Base-by-base conservation (phyloP, 768 basidiomycete genomes). In the Collybia nuda region DNA sequence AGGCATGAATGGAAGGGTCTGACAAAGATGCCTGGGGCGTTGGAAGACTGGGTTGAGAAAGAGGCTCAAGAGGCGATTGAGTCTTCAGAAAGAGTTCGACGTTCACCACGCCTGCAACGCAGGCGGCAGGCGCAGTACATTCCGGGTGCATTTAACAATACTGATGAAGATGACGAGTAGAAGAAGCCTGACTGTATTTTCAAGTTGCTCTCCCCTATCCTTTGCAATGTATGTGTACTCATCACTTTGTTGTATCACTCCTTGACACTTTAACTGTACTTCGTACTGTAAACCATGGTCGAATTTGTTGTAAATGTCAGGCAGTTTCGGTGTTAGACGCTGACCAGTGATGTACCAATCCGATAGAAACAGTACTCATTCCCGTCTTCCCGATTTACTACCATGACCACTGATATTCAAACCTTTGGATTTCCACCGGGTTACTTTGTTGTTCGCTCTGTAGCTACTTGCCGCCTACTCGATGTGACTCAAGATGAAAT, bases 1-100 rank as follows among this genome's bases (percentile, higher is more conserved):
- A 78, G 89, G 57, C 97, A 99, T 58, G 92, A 98, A 69, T 99
- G 94, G 92, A 97, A 95, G 68, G 94, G 95, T 5, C 70, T 95
- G 48, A 79, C 80, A 1, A 95, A 93, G 68, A 80, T 83, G 71
- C 66, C 67, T 0, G 75, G 81, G 35, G 70, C 69, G 5, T 62
- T 97, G 41, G 86, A 93, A 59, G 91, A 94, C 61, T 87, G 83
- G 77, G 76, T 80, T 3, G 87, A 88, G 67, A 87, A 81, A 37
- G 47, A 60, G 41, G 54, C 56, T 51, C 42, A 60, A 55, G 63
- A 69, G 24, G 56, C 55, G 17, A 41, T 44, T 26, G 62, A 63
- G 11, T 36, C 24, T n/a, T 44, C 6, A 17, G 15, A 43, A n/a
- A 53, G 46, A n/a, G 48, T 44, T 39, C 50, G 66, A 21, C 61